Evolutionary conservation across 257 asterid genomes (phyloP), one percentile per base, ranked within the genome.

Genomic region (Solanum paucissectum): DNA sequence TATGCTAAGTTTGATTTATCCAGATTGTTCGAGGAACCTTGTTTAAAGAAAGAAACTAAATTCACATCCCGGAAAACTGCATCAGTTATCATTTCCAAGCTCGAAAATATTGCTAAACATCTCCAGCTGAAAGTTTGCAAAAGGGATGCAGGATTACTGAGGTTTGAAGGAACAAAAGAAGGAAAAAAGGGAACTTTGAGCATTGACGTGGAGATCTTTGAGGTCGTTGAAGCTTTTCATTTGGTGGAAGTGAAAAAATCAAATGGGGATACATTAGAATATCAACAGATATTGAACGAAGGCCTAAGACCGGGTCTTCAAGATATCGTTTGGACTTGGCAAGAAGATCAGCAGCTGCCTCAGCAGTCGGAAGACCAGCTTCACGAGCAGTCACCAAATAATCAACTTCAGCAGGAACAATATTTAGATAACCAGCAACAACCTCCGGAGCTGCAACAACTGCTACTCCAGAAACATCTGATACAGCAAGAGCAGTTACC

Each of bases 281-380:
- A 95, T 86, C 91, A 89, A 87, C 93, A 88, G 89, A 36, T 95
- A 16, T 77, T 95, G 29, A 90, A 92, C 2, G 95, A 95, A 86
- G 93, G 92, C 77, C 89, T 97, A 23, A 89, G 94, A 86, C 98
- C 99, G 6, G 95, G 96, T 34, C 98, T 97, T 64, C 92, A 93
- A 87, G 98, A 95, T 76, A 92, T 95, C 83, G 96, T 94, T 71
- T 95, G 98, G 95, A 92, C 92, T 87, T 95, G 93, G 96, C 95
- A 95, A 88, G 92, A 91, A 12, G 98, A 93, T 20, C 92, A 79
- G 18, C 93, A 83, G n/a, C 92, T 86, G 83, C 82, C 87, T n/a
- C 77, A 42, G 69, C 79, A 84, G 33, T 84, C 27, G 18, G 60
- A 60, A 12, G 84, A 86, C 25, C 72, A 86, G 60, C 36, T 76